Evolutionary conservation across 306 rosid species (phyloP), one percentile per base, ranked within the genome.

Genomic region (Ziziphus jujuba): DNA sequence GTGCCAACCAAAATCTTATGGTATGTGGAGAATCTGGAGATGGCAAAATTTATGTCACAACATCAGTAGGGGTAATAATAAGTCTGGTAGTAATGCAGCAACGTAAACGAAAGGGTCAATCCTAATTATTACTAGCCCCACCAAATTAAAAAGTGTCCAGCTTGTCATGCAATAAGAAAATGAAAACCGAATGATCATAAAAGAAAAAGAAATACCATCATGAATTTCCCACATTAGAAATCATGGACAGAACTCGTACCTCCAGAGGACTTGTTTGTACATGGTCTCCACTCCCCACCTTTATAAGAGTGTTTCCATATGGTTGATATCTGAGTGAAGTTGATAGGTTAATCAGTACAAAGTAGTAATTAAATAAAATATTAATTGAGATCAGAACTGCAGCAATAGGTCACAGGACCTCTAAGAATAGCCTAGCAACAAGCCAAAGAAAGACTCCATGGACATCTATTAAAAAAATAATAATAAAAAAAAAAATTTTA

Each of bases 211-310:
- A 44, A 43, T 6, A 44, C 24, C 14, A 24, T 11, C 35, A 51
- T 1, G 10, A 33, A n/a, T 52, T 47, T 19, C 19, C 70, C 13
- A 31, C 9, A 51, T 48, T 50, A 33, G 59, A 63, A 25, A 70
- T 17, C 24, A 65, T n/a, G 56, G 49, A 40, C 24, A 19, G 13
- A 52, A 69, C 69, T 13, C 61, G 14, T 77, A 90, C 98, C 98
- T 88, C 81, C 82, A 16, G 82, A 81, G 51, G 96, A 86, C 59
- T 47, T 81, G 79, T 72, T 76, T 36, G 84, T 83, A 73, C 97
- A 86, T 28, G 97, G 90, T 74, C 79, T 90, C 97, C 97, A 90
- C 56, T 83, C 86, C 12, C 80, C 87, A 34, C 96, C 88, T 88
- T 51, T 90, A 80, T 79, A 79, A 56, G 87, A 85, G 74, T 25